A percentile compares a stretch with the other conserved stretches of the same genome.
Conservation (phyloP, 2,329 filamentous ascomycete genomes). For the Lasiodiplodia sp. region DNA sequence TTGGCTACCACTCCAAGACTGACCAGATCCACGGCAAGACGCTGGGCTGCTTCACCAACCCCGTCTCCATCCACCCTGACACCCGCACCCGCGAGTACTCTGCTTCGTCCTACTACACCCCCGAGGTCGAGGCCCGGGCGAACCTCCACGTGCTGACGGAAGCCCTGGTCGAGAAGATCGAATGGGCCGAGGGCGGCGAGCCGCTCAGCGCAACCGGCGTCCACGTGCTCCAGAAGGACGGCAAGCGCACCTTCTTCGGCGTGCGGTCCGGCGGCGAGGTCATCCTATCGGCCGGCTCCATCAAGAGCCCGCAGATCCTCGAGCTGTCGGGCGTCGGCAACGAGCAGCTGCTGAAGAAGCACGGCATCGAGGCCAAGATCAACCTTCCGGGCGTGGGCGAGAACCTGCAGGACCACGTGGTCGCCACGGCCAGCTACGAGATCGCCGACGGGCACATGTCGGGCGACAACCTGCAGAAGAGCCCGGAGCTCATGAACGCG, state of each 20-base stretch:
- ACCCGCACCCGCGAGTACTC: constrained; percentile 31
- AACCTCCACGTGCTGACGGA: constrained; percentile 37
- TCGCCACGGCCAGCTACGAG: constrained; percentile 16
- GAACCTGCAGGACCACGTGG: constrained; percentile 30
- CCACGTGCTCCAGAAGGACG: constrained; percentile 31
- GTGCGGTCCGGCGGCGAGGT: constrained; percentile 8
- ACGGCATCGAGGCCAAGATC: constrained; percentile 24
- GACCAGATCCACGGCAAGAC: constrained; percentile 32
- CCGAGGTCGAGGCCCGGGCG: constrained; percentile 29
- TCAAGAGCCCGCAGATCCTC: constrained; percentile 41
- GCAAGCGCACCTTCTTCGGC: neutral
- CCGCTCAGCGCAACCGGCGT: constrained; percentile 33
- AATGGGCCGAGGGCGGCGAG: constrained; percentile 23
- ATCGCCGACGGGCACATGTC: constrained; percentile 35
- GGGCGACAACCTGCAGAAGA: constrained; percentile 35
- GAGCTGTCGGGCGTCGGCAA: constrained; percentile 40
- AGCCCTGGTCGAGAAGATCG: constrained; percentile 17
- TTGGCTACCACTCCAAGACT: constrained; percentile 27
- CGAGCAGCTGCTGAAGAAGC: constrained; percentile 15
- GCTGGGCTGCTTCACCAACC: constrained; percentile 29
- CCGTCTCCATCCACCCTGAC: constrained; percentile 28
- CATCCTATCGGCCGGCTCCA: constrained; percentile 36
- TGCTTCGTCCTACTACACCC: constrained; percentile 35
- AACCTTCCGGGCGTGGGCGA: constrained; percentile 29
- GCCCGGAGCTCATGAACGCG: constrained; percentile 32